Evolutionary conservation across 2,329 filamentous ascomycete genomes (phyloP).

Genomic region (Verruconis gallopava): DNA sequence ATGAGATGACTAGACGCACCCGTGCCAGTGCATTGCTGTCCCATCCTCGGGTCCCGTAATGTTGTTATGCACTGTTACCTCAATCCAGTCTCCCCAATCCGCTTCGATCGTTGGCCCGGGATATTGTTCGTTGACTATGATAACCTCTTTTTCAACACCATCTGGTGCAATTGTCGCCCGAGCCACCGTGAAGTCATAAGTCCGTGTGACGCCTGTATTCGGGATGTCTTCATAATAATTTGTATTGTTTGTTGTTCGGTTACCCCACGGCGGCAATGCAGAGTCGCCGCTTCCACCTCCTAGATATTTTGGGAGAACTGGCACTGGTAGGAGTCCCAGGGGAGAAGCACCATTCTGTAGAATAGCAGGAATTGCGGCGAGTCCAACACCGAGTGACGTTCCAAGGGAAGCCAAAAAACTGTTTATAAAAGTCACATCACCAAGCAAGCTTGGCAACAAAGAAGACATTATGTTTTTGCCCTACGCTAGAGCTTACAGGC

Average conservation of each 20-base stretch:
- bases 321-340: not conserved
- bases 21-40: slow-evolving; percentile 23
- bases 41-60: slow-evolving; percentile 18
- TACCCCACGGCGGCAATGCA: not conserved
- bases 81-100: slow-evolving; percentile 23
- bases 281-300: not conserved
- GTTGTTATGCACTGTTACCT: slow-evolving; percentile 15
- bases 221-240: slow-evolving; percentile 17
- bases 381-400: not conserved
- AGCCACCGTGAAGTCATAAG: slow-evolving; percentile 17
- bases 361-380: not conserved
- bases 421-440: not conserved
- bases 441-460: not conserved
- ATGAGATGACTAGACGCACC: too few relatives aligned
- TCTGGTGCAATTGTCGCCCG: slow-evolving; percentile 16
- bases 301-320: not conserved
- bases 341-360: not conserved
- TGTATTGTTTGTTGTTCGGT: slow-evolving; percentile 7
- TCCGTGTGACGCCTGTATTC: slow-evolving; percentile 21
- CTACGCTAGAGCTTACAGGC: too few relatives aligned
- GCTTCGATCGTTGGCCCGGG: slow-evolving; percentile 26
- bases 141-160: slow-evolving; percentile 17
- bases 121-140: slow-evolving; percentile 24
- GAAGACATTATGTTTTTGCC: slow-evolving; percentile 1
- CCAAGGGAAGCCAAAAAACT: not conserved